phyloP scores from a whole-genome alignment of 23 red algal genomes.

The Pyropia yezoensis region DNA sequence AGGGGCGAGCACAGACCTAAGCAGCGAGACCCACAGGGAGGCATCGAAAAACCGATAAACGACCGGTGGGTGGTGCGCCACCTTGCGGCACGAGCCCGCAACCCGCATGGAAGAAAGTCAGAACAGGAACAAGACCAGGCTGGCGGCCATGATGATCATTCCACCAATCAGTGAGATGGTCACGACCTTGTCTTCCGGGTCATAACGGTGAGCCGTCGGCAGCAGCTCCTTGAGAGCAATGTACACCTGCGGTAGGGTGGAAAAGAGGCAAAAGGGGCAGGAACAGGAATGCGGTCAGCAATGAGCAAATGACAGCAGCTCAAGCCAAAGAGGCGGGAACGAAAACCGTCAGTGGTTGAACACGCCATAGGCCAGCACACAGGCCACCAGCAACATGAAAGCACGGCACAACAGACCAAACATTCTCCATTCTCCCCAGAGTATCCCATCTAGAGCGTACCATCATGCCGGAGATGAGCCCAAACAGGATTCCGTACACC shows the following conservation, averaged over 20 bases:
- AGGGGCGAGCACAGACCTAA: too few relatives aligned
- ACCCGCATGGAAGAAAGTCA: neutral
- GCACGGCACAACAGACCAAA: neutral
- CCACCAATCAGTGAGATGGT: slow-evolving; percentile 23
- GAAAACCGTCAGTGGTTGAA: too few relatives aligned
- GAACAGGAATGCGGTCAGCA: neutral
- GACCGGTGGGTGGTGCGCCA: too few relatives aligned
- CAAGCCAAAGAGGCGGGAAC: too few relatives aligned
- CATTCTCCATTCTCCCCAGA: too few relatives aligned
- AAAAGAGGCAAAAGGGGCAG: neutral
- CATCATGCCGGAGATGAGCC: slow-evolving; percentile 76
- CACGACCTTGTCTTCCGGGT: slow-evolving; percentile 57
- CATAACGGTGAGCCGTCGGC: slow-evolving; percentile 67
- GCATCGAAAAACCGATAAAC: too few relatives aligned
- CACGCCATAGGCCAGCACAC: too few relatives aligned
- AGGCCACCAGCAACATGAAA: too few relatives aligned
- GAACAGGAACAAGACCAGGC: slow-evolving; percentile 54
- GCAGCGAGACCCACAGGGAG: too few relatives aligned
- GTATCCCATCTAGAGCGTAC: neutral
- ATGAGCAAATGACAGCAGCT: too few relatives aligned
- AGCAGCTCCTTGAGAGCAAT: slow-evolving; percentile 69
- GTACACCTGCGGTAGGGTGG: slow-evolving; percentile 16
- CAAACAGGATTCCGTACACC: slow-evolving; percentile 64
- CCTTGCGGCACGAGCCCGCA: too few relatives aligned
- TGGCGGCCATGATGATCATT: slow-evolving; percentile 46